A percentile compares a stretch with the other conserved stretches of the same genome.
Conservation (phyloP, 2,329 filamentous ascomycete genomes). For the Calycina herbarum region DNA sequence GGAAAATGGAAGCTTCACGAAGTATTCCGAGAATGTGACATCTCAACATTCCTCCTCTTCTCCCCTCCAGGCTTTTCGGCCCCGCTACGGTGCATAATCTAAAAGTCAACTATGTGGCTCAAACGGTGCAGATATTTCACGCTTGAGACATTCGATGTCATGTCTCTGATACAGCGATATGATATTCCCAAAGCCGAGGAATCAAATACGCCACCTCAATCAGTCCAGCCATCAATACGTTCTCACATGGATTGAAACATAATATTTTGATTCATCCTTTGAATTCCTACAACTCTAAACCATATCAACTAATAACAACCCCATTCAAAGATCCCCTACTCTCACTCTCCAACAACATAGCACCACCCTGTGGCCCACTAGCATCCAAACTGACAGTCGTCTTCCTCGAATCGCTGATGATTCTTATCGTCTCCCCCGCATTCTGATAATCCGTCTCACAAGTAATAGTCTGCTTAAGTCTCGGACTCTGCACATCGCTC, state of each 20-base stretch:
- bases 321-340: constrained; percentile 21
- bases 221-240: not conserved
- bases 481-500: constrained; percentile 26
- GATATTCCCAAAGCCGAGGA: too few species aligned
- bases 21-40: not conserved
- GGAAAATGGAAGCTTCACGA: too few species aligned
- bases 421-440: constrained; percentile 72
- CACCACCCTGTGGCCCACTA: constrained; percentile 64
- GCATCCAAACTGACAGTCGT: constrained; percentile 74
- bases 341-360: constrained; percentile 66
- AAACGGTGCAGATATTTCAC: not conserved
- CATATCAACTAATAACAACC: not conserved
- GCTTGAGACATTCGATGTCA: not conserved
- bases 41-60: not conserved
- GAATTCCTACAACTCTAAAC: not conserved
- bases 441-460: constrained; percentile 83
- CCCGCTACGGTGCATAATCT: not conserved
- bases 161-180: not conserved
- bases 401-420: constrained; percentile 68
- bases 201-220: too few species aligned
- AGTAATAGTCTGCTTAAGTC: constrained; percentile 40
- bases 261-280: not conserved
- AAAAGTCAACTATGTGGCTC: not conserved
- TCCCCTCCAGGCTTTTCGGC: not conserved
- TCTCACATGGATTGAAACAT: not conserved